Conservation (phyloP, 2,329 filamentous ascomycete genomes). For the Corynespora cassiicola region DNA sequence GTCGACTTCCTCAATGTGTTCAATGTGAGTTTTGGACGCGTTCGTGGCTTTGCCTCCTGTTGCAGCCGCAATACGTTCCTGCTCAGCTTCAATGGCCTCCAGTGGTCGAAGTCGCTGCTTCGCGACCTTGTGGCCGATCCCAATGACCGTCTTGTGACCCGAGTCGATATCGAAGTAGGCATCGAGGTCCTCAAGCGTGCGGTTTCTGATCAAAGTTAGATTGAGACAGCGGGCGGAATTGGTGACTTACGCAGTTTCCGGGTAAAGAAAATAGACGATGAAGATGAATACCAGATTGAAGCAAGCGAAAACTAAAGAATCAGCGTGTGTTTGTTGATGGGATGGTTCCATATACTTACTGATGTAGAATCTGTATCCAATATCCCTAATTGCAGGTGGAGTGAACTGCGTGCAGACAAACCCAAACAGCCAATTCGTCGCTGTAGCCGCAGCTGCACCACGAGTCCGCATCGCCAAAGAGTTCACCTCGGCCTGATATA, state of each 20-base stretch:
- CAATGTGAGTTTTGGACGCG: slow-evolving; percentile 4
- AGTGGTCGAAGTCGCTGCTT: slow-evolving; percentile 24
- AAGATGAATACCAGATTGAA: slow-evolving; percentile 28
- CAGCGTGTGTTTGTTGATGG: too few species aligned
- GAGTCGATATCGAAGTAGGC: slow-evolving; percentile 29
- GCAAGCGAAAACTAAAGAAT: slow-evolving; percentile 33
- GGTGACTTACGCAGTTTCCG: slow-evolving; percentile 29
- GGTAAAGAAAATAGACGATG: slow-evolving; percentile 32
- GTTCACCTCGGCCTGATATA: slow-evolving; percentile 53
- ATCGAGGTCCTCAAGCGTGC: slow-evolving; percentile 35
- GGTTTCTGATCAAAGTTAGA: slow-evolving; percentile 7
- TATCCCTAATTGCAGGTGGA: slow-evolving; percentile 50
- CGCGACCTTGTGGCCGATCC: slow-evolving; percentile 22
- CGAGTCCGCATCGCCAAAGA: slow-evolving; percentile 50
- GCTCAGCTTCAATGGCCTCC: slow-evolving; percentile 26
- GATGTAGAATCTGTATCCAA: slow-evolving; percentile 52
- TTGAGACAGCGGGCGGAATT: background rate
- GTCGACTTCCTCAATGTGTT: slow-evolving; percentile 10
- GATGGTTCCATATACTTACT: slow-evolving; percentile 5
- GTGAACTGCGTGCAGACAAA: slow-evolving; percentile 55
- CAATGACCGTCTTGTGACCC: slow-evolving; percentile 18
- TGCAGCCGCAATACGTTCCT: slow-evolving; percentile 16
- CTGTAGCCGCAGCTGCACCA: slow-evolving; percentile 52
- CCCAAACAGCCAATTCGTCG: slow-evolving; percentile 54
- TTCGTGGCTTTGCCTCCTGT: slow-evolving; percentile 4